A percentile compares a stretch with the other conserved stretches of the same genome.
Conservation (phyloP, 2,329 filamentous ascomycete species). For the Teratosphaeriaceae sp. region DNA sequence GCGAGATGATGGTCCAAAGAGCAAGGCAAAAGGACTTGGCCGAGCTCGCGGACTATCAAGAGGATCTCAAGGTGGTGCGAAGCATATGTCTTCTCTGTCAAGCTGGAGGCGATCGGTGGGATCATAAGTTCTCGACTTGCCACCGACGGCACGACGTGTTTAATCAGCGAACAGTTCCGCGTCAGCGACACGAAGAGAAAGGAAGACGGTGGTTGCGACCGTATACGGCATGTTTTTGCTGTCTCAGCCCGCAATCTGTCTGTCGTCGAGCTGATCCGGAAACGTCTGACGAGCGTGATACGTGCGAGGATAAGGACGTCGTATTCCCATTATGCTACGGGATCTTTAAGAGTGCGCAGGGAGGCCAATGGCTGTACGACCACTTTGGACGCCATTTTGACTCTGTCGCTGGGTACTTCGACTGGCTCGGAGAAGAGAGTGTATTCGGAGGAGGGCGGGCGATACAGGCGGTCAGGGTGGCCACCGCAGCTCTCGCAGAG, state of each 20-base stretch:
- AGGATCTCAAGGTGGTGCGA: not conserved
- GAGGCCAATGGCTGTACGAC: constrained; percentile 1
- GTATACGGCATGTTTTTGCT: not conserved
- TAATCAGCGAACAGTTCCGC: too few relatives aligned
- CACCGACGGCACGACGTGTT: not conserved
- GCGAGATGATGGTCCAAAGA: not conserved
- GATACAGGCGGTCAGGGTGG: not conserved
- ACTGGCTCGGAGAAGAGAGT: constrained; percentile 5
- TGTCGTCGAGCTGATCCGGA: too few relatives aligned
- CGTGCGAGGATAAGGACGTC: constrained; percentile 5
- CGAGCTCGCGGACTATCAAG: not conserved
- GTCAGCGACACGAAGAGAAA: too few relatives aligned
- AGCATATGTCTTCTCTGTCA: not conserved
- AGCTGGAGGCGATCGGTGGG: not conserved
- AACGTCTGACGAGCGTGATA: too few relatives aligned
- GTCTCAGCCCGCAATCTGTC: not conserved
- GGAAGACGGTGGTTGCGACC: not conserved
- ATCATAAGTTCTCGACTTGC: not conserved
- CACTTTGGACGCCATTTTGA: constrained; percentile 2
- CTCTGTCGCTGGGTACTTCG: not conserved
- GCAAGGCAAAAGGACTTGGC: too few relatives aligned
- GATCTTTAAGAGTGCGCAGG: constrained; percentile 2
- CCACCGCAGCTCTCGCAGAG: too few relatives aligned
- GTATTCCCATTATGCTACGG: constrained; percentile 5
- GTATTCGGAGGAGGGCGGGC: constrained; percentile 1